A percentile compares a stretch with the other conserved stretches of the same genome.
These are phyloP conservation scores for Xylaria polymorpha DNA, from an alignment of 2,329 filamentous ascomycete genomes.

Conservation along the genomic window DNA sequence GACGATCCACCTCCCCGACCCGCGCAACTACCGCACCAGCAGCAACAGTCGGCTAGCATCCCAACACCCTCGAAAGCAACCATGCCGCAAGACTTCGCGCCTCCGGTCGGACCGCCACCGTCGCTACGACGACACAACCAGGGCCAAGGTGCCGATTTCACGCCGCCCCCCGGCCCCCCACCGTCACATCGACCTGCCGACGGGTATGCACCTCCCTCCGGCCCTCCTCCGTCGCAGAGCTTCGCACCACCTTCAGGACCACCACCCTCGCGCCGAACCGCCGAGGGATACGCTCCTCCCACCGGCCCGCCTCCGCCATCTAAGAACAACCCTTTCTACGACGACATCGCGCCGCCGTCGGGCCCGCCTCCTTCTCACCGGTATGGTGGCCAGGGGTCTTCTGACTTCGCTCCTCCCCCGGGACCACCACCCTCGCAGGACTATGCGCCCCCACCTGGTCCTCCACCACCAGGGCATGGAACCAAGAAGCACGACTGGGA, in stretches of 20 bases:
- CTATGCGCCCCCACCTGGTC: slow-evolving; percentile 47
- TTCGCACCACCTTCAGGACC: slow-evolving; percentile 48
- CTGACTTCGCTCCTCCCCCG: slow-evolving; percentile 51
- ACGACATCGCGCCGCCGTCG: slow-evolving; percentile 29
- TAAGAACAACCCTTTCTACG: slow-evolving; percentile 41
- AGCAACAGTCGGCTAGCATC: slow-evolving; percentile 36
- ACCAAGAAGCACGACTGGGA: slow-evolving; percentile 75
- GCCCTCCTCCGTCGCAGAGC: slow-evolving; percentile 39
- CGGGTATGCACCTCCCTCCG: slow-evolving; percentile 48
- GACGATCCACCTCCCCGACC: slow-evolving; percentile 57
- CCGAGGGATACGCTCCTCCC: slow-evolving; percentile 33
- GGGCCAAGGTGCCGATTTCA: slow-evolving; percentile 42
- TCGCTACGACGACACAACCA: slow-evolving; percentile 25
- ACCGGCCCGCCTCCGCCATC: slow-evolving; percentile 47
- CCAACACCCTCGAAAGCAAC: slow-evolving; percentile 39
- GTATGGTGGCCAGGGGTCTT: slow-evolving; percentile 29
- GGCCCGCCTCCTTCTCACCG: slow-evolving; percentile 40
- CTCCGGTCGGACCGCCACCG: slow-evolving; percentile 30
- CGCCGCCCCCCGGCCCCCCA: slow-evolving; percentile 48
- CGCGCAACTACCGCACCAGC: slow-evolving; percentile 44
- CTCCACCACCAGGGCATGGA: slow-evolving; percentile 46
- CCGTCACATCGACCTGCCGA: slow-evolving; percentile 43
- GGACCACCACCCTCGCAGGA: slow-evolving; percentile 52
- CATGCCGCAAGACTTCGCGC: slow-evolving; percentile 41
- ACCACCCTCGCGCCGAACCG: slow-evolving; percentile 29